Evolutionary conservation across 768 basidiomycete genomes (phyloP).

Genomic region (Leucocoprinus birnbaumii): DNA sequence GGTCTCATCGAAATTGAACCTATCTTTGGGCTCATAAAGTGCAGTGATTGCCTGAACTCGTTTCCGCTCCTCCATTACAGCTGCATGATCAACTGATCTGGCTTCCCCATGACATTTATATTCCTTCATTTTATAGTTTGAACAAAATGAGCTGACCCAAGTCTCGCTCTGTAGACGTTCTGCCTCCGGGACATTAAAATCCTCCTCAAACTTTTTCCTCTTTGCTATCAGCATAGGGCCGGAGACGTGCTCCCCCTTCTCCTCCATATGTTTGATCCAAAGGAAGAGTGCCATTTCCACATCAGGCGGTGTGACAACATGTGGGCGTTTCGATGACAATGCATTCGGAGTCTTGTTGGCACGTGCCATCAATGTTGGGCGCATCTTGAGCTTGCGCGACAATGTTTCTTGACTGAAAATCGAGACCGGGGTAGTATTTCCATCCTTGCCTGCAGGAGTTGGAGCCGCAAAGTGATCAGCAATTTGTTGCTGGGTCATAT

Average conservation of each 20-base stretch:
- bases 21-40: conserved; percentile 19
- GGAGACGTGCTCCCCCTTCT: conserved; percentile 19
- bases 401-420: conserved; percentile 13
- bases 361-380: conserved; percentile 22
- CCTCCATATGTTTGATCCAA: conserved; percentile 29
- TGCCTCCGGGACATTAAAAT: conserved; percentile 23
- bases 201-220: conserved; percentile 20
- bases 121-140: conserved; percentile 19
- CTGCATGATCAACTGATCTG: conserved; percentile 20
- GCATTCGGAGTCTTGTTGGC: conserved; percentile 21
- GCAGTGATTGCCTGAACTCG: conserved; percentile 16
- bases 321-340: conserved; percentile 15
- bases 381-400: conserved; percentile 9
- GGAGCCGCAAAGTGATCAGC: conserved; percentile 17
- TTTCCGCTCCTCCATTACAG: conserved; percentile 18
- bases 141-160: conserved; percentile 22
- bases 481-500: conserved; percentile 18
- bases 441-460: too few species aligned
- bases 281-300: conserved; percentile 27
- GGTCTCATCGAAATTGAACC: conserved; percentile 25
- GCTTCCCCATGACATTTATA: conserved; percentile 24
- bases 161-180: conserved; percentile 18
- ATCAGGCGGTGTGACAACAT: conserved; percentile 29
- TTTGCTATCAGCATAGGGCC: conserved; percentile 25
- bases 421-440: conserved; percentile 9